Percentiles rank a stretch among this genome's conserved stretches.
Conservation (phyloP, 169 alveolate genomes). For the Theileria annulata region DNA sequence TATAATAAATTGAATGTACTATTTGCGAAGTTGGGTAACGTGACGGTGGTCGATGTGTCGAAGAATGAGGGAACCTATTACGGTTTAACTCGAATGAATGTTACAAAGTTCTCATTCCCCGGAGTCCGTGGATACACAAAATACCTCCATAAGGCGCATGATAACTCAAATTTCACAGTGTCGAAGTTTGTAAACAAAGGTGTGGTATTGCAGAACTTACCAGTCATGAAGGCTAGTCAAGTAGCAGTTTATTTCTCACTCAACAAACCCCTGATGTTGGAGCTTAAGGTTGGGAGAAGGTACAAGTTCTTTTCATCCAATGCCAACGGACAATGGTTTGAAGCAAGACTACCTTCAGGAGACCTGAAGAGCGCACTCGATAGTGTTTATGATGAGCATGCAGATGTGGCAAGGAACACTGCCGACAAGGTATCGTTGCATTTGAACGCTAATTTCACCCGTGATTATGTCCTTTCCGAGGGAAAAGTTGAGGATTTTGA, state of each 20-base stretch:
- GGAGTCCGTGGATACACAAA: conserved; percentile 11
- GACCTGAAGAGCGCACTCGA: conserved; percentile 13
- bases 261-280: conserved; percentile 10
- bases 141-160: conserved; percentile 6
- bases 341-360: conserved; percentile 6
- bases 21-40: conserved; percentile 10
- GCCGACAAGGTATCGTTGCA: not conserved
- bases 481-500: conserved; percentile 2
- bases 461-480: conserved; percentile 5
- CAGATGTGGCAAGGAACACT: conserved; percentile 9
- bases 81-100: not conserved
- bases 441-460: conserved; percentile 1
- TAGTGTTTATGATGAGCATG: conserved; percentile 2
- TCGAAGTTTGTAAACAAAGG: conserved; percentile 10
- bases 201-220: conserved; percentile 8
- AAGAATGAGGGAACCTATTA: conserved; percentile 22
- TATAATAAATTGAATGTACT: not conserved
- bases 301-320: conserved; percentile 12
- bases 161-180: conserved; percentile 5
- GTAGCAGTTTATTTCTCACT: conserved; percentile 11
- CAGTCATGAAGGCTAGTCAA: not conserved
- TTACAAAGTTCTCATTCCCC: not conserved
- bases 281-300: conserved; percentile 8
- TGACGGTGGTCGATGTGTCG: conserved; percentile 8
- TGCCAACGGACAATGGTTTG: conserved; percentile 16